Conservation (phyloP, 306 rosid species). For the Morella rubra region DNA sequence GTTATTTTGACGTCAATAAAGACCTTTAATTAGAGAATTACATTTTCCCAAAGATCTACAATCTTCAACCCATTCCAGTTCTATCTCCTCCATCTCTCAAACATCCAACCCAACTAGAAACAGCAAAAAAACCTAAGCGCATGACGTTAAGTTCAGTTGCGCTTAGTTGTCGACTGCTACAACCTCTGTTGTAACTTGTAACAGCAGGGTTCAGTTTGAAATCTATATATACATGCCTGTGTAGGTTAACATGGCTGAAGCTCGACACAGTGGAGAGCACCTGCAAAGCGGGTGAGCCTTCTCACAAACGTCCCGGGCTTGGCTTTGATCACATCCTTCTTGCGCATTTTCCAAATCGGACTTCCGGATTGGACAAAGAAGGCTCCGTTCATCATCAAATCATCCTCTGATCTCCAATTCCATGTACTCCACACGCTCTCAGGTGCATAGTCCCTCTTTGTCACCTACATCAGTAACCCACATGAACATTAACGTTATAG, state of each 20-base stretch:
- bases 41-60: background rate
- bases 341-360: slow-evolving; percentile 3
- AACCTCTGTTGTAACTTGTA: background rate
- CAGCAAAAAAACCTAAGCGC: background rate
- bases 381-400: slow-evolving; percentile 54
- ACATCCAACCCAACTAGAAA: background rate
- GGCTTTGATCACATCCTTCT: slow-evolving; percentile 23
- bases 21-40: background rate
- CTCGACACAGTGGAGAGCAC: slow-evolving; percentile 39
- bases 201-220: slow-evolving; percentile 17
- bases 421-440: slow-evolving; percentile 47
- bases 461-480: slow-evolving; percentile 38
- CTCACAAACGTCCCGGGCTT: slow-evolving; percentile 37
- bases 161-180: slow-evolving; percentile 1
- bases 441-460: slow-evolving; percentile 47
- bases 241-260: slow-evolving; percentile 35
- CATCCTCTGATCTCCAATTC: slow-evolving; percentile 59
- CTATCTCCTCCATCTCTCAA: background rate
- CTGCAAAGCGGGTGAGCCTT: slow-evolving; percentile 47
- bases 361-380: slow-evolving; percentile 41
- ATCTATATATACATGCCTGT: background rate
- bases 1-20: background rate
- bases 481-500: background rate
- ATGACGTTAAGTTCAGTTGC: slow-evolving; percentile 1
- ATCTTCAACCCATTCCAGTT: background rate